phyloP scores from a whole-genome alignment of 352 stramenopile genomes.

The Pythium plurisporium region DNA sequence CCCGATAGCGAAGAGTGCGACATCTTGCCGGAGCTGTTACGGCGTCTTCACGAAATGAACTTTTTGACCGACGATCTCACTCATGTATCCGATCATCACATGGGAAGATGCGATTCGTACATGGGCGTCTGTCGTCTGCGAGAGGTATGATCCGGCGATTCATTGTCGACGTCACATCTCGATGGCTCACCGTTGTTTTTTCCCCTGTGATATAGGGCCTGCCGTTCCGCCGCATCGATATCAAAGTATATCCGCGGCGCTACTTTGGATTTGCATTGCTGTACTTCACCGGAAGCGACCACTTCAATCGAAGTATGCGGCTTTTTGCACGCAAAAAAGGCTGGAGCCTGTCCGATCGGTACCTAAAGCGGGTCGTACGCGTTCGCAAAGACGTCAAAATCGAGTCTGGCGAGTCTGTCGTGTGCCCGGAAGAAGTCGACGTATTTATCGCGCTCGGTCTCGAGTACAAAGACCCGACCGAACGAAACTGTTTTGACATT shows the following conservation, averaged over 20 bases:
- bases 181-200: not conserved
- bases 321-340: conserved; percentile 78
- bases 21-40: conserved; percentile 63
- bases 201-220: conserved; percentile 33
- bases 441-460: conserved; percentile 82
- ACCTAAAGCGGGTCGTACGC: conserved; percentile 55
- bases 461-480: conserved; percentile 75
- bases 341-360: conserved; percentile 67
- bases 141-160: conserved; percentile 22
- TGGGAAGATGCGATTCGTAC: conserved; percentile 67
- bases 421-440: conserved; percentile 77
- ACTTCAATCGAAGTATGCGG: conserved; percentile 88
- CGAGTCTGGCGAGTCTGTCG: conserved; percentile 57
- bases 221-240: conserved; percentile 67
- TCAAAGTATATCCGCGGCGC: conserved; percentile 83
- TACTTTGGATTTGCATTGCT: conserved; percentile 82
- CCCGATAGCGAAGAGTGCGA: conserved; percentile 58
- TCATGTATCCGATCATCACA: conserved; percentile 49
- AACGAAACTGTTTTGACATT: conserved; percentile 82
- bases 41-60: conserved; percentile 47
- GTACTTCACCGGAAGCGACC: conserved; percentile 90
- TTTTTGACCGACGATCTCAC: conserved; percentile 81
- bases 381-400: conserved; percentile 51
- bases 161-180: not conserved
- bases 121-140: conserved; percentile 80